Percentiles rank a stretch among this genome's conserved stretches.
phyloP scores from a whole-genome alignment of 257 asterid genomes.

The Coffea eugenioides region DNA sequence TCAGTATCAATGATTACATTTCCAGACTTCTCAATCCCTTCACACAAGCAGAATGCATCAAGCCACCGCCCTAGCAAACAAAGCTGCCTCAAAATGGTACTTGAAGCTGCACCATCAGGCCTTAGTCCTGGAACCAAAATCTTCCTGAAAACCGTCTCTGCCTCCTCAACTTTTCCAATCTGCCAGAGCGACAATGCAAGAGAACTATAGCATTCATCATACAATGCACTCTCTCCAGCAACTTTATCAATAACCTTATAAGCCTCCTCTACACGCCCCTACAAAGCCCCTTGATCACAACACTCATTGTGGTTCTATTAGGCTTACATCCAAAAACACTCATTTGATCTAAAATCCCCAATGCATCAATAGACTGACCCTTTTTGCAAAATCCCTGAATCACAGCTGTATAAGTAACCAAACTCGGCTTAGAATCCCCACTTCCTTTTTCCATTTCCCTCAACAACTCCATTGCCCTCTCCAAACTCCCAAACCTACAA shows the following conservation, averaged over 20 bases:
- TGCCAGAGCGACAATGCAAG: slow-evolving; percentile 55
- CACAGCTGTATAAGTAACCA: slow-evolving; percentile 66
- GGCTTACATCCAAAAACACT: slow-evolving; percentile 46
- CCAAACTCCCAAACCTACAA: slow-evolving; percentile 56
- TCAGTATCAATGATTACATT: slow-evolving; percentile 45
- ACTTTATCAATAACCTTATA: slow-evolving; percentile 42
- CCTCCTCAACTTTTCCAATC: slow-evolving; percentile 46
- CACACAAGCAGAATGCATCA: slow-evolving; percentile 59
- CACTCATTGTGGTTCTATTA: slow-evolving; percentile 48
- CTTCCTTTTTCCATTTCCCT: slow-evolving; percentile 61
- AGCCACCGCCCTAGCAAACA: slow-evolving; percentile 46
- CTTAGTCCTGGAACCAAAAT: slow-evolving; percentile 57
- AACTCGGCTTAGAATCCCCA: slow-evolving; percentile 51
- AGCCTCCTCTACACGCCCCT: slow-evolving; percentile 64
- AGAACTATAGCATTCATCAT: slow-evolving; percentile 54
- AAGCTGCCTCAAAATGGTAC: slow-evolving; percentile 40
- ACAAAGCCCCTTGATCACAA: slow-evolving; percentile 68
- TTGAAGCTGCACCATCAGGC: slow-evolving; percentile 60
- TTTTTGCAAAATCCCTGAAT: slow-evolving; percentile 59
- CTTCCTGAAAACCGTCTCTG: slow-evolving; percentile 56
- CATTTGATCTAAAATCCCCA: slow-evolving; percentile 57
- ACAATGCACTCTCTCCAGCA: slow-evolving; percentile 28
- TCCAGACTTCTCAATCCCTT: slow-evolving; percentile 49
- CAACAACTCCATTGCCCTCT: slow-evolving; percentile 59
- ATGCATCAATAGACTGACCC: slow-evolving; percentile 51